Evolutionary conservation across 805 yeast species (phyloP), one percentile per base, ranked within the genome.

Genomic region (Starmerella vitae): DNA sequence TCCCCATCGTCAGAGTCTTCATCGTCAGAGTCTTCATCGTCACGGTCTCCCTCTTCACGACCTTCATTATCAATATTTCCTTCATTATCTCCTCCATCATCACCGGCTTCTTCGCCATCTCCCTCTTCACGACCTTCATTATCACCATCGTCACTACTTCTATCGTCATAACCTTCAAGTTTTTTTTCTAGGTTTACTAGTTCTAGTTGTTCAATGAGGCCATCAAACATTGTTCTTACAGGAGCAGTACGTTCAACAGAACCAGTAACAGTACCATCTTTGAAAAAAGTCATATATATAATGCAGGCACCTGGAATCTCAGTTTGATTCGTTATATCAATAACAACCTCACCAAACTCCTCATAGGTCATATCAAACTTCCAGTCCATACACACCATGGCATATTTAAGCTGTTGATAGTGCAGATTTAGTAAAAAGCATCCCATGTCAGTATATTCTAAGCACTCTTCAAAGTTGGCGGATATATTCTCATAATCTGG

Each of bases 341-440:
- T 7, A 9, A 39, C 22, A 20, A 14, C 4, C n/a, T 32, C 35
- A 3, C 27, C 10, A 9, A 35, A 36, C n/a, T 17, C 30, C 2
- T n/a, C 25, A 30, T 35, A 31, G 12, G 20, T 9, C 4, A 33
- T 10, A 3, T 34, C 5, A 10, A 13, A 3, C 8, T 20, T 7
- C 34, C 35, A 35, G 7, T 22, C 34, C 10, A 42, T 25, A 18
- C 25, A 33, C 5, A 9, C 10, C 9, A 15, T 3, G 8, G 30
- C 19, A 30, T 36, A 40, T 4, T 19, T 6, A 4, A 43, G 29
- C 13, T 30, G 29, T 18, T 26, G n/a, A 19, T 31, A 37, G 24
- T 43, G 46, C 6, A 34, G 30, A 15, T 31, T 30, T 9, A 33
- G 13, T 9, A 43, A 41, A 8, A 43, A 22, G 20, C 33, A 40